Conservation (phyloP, 2,329 filamentous ascomycete genomes). For the Diplodia mutila region DNA sequence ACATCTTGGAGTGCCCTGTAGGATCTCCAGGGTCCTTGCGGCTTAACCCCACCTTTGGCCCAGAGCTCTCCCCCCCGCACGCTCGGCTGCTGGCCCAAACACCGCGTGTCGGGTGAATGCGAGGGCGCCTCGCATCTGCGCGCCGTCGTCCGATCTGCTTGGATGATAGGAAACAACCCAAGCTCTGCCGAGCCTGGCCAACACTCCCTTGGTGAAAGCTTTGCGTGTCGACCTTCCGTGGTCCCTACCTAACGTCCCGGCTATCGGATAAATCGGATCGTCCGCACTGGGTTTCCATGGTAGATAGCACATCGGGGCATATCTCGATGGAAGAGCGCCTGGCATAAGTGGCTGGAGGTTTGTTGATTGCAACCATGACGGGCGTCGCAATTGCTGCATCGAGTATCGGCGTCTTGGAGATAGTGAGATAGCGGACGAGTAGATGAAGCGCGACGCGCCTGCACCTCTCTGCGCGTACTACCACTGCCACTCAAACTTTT, state of each 20-base stretch:
- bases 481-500: neutral
- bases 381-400: neutral
- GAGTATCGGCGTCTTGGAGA: neutral
- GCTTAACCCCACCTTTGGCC: conserved; percentile 17
- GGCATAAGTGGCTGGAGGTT: neutral
- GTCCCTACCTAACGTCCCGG: neutral
- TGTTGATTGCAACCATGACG: neutral
- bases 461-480: neutral
- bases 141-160: conserved; percentile 11
- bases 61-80: neutral
- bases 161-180: conserved; percentile 8
- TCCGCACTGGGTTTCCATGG: neutral
- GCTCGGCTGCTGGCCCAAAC: neutral
- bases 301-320: neutral
- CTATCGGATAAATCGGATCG: neutral
- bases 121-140: neutral
- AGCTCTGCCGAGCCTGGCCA: conserved; percentile 11
- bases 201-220: conserved; percentile 16
- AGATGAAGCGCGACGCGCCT: conserved; percentile 6
- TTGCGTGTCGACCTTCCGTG: conserved; percentile 7
- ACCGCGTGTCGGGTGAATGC: conserved; percentile 8
- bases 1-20: neutral
- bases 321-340: neutral
- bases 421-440: neutral
- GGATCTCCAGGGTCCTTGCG: conserved; percentile 13